These are phyloP conservation scores for Globisporangium uncinulatum DNA, from an alignment of 352 stramenopile genomes.

Conservation along the genomic window DNA sequence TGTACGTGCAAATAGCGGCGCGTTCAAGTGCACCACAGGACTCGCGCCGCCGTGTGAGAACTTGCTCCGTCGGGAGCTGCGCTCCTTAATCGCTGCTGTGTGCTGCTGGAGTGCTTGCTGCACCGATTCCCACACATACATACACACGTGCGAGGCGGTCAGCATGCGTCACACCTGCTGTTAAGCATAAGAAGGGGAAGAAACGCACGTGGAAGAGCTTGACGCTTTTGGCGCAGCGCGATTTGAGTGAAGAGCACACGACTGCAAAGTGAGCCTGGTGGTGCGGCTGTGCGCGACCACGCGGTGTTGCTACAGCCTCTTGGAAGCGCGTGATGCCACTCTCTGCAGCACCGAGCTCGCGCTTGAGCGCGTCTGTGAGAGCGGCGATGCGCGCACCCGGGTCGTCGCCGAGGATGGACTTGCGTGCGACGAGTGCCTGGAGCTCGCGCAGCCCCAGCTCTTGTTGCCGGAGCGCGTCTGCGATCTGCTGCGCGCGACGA, in stretches of 20 bases:
- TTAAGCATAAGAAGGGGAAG: too few species aligned
- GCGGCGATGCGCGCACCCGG: conserved; percentile 67
- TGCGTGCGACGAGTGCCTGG: conserved; percentile 63
- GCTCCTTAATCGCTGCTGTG: conserved; percentile 63
- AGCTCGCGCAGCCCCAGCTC: conserved; percentile 76
- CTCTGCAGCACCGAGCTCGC: conserved; percentile 55
- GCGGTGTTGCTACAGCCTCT: conserved; percentile 43
- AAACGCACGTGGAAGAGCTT: conserved; percentile 70
- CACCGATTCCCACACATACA: neutral
- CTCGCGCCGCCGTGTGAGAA: conserved; percentile 71
- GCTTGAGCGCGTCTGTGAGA: conserved; percentile 77
- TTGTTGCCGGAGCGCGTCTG: conserved; percentile 74
- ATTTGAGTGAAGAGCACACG: conserved; percentile 74
- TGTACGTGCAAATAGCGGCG: conserved; percentile 65
- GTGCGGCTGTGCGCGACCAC: conserved; percentile 50
- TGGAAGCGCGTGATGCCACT: conserved; percentile 68
- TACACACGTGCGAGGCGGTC: neutral
- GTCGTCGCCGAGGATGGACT: conserved; percentile 76
- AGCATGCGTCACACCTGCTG: too few species aligned
- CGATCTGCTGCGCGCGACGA: conserved; percentile 69
- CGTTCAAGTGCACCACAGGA: conserved; percentile 76
- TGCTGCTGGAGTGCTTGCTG: conserved; percentile 65
- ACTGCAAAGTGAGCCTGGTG: conserved; percentile 79
- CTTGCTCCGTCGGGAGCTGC: conserved; percentile 71
- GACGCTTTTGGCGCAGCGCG: conserved; percentile 72